Evolutionary conservation across 1,139 yeast species (phyloP).

Genomic region (Pichia sp.): DNA sequence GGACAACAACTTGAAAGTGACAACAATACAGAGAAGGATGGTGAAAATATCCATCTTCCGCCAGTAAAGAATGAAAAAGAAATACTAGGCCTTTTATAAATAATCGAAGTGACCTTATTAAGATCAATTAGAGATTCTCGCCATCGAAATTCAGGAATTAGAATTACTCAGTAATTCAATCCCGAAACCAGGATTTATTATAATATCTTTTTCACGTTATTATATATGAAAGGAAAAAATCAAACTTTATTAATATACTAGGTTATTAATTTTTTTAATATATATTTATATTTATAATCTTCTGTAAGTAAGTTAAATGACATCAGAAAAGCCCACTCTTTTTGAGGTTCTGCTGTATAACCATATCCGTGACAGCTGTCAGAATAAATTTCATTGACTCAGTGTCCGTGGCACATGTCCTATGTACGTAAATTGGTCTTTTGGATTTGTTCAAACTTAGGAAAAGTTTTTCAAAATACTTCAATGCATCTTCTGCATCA

Average conservation of each 20-base stretch:
- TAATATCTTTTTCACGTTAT: too few relatives aligned
- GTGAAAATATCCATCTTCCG: neutral
- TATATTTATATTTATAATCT: neutral
- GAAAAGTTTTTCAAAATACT: conserved; percentile 62
- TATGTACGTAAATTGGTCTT: conserved; percentile 79
- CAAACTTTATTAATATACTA: too few relatives aligned
- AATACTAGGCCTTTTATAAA: too few relatives aligned
- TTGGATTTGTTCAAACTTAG: conserved; percentile 55
- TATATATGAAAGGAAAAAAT: too few relatives aligned
- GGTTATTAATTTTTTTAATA: neutral
- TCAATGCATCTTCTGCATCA: conserved; percentile 59
- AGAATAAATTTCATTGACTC: conserved; percentile 81
- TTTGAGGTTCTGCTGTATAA: conserved; percentile 74
- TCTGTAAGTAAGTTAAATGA: neutral
- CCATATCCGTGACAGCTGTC: conserved; percentile 87
- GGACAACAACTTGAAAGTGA: conserved; percentile 25
- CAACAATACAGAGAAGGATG: neutral
- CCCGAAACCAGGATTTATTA: neutral
- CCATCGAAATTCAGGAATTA: too few relatives aligned
- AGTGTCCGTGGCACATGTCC: conserved; percentile 95
- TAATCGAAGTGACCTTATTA: too few relatives aligned
- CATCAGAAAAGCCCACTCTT: conserved; percentile 68
- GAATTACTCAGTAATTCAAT: too few relatives aligned
- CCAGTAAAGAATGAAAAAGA: too few relatives aligned
- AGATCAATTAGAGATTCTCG: too few relatives aligned